These are phyloP conservation scores for Stropharia rugosoannulata DNA, from an alignment of 768 basidiomycete species.

Conservation along the genomic window DNA sequence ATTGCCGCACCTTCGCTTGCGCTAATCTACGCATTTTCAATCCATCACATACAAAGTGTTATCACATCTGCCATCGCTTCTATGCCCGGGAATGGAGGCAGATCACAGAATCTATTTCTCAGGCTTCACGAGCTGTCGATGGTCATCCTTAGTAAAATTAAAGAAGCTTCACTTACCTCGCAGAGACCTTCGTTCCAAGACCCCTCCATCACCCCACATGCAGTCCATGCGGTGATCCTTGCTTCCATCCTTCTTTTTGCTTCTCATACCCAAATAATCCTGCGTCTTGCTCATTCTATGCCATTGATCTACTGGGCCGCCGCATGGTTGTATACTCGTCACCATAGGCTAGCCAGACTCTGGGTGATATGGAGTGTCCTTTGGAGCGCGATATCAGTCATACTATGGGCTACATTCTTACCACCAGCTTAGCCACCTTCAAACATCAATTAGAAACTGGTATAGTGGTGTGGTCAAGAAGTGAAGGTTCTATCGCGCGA, in stretches of 20 bases:
- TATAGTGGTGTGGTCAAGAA: background rate
- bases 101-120: too few species aligned
- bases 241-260: constrained; percentile 67
- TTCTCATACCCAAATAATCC: constrained; percentile 85
- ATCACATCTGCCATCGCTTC: background rate
- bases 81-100: too few species aligned
- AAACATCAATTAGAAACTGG: too few species aligned
- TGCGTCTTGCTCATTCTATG: constrained; percentile 73
- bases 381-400: constrained; percentile 70
- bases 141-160: too few species aligned
- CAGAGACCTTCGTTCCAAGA: constrained; percentile 6
- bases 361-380: constrained; percentile 81
- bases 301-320: constrained; percentile 88
- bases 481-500: background rate
- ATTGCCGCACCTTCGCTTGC: constrained; percentile 71
- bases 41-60: constrained; percentile 27
- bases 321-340: constrained; percentile 58
- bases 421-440: constrained; percentile 71
- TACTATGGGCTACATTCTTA: constrained; percentile 83
- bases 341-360: constrained; percentile 43
- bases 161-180: too few species aligned
- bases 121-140: too few species aligned
- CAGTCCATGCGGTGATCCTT: constrained; percentile 68
- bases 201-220: constrained; percentile 59
- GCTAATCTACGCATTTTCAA: constrained; percentile 43